Percentiles rank a stretch among this genome's conserved stretches.
Conservation (phyloP, 106 monocot species). For the Platanthera guangdongensis region DNA sequence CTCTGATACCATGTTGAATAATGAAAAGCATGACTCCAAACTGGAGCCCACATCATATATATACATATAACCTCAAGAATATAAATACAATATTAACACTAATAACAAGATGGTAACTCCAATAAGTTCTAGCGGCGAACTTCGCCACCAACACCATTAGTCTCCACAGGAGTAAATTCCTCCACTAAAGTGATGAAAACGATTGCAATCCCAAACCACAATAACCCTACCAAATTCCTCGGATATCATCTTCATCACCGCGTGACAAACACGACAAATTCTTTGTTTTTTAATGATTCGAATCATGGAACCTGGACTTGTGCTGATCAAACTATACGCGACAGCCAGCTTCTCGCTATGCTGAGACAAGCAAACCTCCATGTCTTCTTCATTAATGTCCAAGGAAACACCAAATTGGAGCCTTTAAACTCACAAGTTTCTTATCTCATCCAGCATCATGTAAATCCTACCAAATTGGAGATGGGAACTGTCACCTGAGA, state of each 20-base stretch:
- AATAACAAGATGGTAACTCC: no score
- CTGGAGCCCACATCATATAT: no score
- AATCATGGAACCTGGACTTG: constrained; percentile 18
- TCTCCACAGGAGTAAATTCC: constrained; percentile 54
- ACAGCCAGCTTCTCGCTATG: constrained; percentile 68
- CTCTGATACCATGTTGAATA: no score
- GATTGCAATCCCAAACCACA: constrained; percentile 47
- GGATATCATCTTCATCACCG: constrained; percentile 59
- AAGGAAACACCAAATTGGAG: constrained; percentile 11
- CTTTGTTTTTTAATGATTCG: constrained; percentile 61
- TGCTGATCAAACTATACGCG: constrained; percentile 54
- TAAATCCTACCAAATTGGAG: constrained; percentile 26
- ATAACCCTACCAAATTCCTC: constrained; percentile 29
- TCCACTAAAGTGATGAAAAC: constrained; percentile 54
- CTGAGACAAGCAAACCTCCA: constrained; percentile 16
- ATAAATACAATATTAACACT: no score
- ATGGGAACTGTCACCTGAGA: constrained; percentile 36
- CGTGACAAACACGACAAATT: constrained; percentile 66
- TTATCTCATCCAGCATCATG: constrained; percentile 6
- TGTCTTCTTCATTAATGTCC: constrained; percentile 16
- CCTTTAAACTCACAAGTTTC: constrained; percentile 15
- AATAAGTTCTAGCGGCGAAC: no score
- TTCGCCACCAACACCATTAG: constrained; percentile 31
- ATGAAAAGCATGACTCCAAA: no score
- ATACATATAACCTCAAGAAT: no score